Conservation (phyloP, 83 land plant species). For the Picea mariana region DNA sequence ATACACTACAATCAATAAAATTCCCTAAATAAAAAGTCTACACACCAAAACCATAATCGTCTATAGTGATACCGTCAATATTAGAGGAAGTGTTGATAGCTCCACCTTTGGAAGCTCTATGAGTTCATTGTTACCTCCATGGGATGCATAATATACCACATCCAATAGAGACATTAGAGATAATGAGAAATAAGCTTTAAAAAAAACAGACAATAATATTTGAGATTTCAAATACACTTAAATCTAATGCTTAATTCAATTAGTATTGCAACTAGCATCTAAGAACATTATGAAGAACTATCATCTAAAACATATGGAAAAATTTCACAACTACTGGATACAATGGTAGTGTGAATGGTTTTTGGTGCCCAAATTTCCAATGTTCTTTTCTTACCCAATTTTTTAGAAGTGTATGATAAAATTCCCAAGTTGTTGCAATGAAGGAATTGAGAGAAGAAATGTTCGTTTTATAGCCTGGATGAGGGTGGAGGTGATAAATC, state of each 20-base stretch:
- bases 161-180: neutral
- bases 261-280: neutral
- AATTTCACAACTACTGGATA: neutral
- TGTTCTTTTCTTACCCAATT: no score
- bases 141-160: constrained; percentile 56
- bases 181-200: neutral
- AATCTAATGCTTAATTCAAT: neutral
- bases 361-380: no score
- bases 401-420: no score
- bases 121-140: constrained; percentile 36
- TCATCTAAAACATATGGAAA: neutral
- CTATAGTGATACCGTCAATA: constrained; percentile 54
- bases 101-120: constrained; percentile 79
- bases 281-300: neutral
- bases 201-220: neutral
- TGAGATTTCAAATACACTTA: neutral
- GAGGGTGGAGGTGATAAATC: no score
- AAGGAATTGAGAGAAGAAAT: no score
- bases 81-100: constrained; percentile 67
- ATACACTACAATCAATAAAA: no score
- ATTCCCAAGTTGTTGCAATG: no score
- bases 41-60: no score
- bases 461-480: no score
- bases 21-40: no score
- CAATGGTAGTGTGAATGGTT: no score